A percentile compares a stretch with the other conserved stretches of the same genome.
These are phyloP conservation scores for Pontederia crassipes DNA, from an alignment of 176 grass and related monocot species.

Conservation along the genomic window DNA sequence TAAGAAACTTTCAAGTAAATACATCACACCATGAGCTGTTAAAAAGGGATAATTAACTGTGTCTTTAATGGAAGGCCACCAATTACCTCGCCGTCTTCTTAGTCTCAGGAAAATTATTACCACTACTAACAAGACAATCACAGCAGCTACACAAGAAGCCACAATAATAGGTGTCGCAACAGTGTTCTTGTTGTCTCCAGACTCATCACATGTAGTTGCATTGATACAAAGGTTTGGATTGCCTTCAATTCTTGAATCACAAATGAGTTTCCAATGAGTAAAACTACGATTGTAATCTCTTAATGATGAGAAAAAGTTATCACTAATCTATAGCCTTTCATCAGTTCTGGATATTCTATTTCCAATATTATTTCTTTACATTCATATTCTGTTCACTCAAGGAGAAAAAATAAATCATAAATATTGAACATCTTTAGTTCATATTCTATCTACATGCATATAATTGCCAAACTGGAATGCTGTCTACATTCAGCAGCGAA, in stretches of 20 bases:
- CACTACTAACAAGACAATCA: conserved; percentile 1
- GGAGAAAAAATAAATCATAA: no score
- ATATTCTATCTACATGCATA: no score
- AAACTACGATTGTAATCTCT: not conserved
- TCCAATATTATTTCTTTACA: no score
- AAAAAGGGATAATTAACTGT: not conserved
- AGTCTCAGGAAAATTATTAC: not conserved
- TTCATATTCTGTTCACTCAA: no score
- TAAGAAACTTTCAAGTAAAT: not conserved
- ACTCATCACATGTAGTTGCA: conserved; percentile 9
- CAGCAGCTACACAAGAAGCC: conserved; percentile 3
- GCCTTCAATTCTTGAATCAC: conserved; percentile 10
- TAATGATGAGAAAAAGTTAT: not conserved
- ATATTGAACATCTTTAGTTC: no score
- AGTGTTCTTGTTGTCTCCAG: not conserved
- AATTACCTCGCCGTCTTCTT: conserved; percentile 16
- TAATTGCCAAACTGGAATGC: no score
- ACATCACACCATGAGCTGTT: not conserved
- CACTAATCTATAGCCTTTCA: no score
- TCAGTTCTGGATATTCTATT: no score
- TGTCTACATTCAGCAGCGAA: no score
- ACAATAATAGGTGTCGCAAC: conserved; percentile 8
- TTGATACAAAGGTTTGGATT: conserved; percentile 12
- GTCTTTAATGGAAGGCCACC: not conserved
- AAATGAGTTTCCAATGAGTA: not conserved